Base-by-base conservation (phyloP, 257 asterid genomes). In the Cinchona pubescens region DNA sequence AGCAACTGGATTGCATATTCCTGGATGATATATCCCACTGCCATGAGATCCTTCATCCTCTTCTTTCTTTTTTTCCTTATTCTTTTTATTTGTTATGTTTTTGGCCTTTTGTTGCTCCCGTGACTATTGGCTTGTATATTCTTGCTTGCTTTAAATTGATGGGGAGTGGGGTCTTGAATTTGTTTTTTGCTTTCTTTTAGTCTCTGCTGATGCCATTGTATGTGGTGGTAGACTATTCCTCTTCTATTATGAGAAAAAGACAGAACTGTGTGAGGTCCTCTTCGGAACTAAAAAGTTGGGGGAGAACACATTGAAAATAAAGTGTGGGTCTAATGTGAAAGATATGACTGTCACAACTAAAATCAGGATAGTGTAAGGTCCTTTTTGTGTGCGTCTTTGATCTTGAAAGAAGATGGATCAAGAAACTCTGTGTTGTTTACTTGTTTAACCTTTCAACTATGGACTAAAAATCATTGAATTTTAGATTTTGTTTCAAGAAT, bases 171-270 rank as follows among this genome's bases (percentile, higher is more conserved):
- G 76, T 64, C 75, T 69, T 18, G 71, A 58, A 23, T 69, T 45
- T 69, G 80, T 70, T 46, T 45, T 76, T n/a, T 69, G 61, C 71
- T 77, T 68, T 48, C 10, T 21, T 9, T 61, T 60, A 29, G 21
- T 75, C 45, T 70, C 35, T 46, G 72, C 42, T 23, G 18, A n/a
- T 58, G 67, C 53, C 48, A 38, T 43, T 53, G 48, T 55, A 42
- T 38, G 74, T 76, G 74, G 72, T 38, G 69, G 55, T 29, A 42
- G 62, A 29, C 48, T n/a, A 55, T 51, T 29, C 63, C 48, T 71
- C 59, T 76, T 30, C 55, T 27, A 42, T 60, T 62, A 29, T 63
- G 75, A 35, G 72, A 62, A 42, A 77, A 77, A 68, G 72, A 77
- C 53, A 71, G 19, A 73, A 71, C 42, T 27, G 56, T 51, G 40